Base-by-base conservation (phyloP, 257 asterid species). In the Rubia yunnanensis region DNA sequence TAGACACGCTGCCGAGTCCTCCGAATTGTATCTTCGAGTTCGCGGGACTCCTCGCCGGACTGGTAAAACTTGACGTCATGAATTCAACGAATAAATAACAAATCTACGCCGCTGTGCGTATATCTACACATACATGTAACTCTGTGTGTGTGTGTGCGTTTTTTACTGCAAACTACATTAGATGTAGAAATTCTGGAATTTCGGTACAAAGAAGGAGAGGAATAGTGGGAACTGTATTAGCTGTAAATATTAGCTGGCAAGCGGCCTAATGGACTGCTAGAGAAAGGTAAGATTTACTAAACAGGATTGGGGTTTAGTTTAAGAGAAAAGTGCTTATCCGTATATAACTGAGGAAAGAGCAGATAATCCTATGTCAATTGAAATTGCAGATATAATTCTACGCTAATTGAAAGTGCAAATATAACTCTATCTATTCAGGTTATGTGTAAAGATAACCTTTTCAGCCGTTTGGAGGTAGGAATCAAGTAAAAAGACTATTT, bases 1-100 rank as follows among this genome's bases (percentile, higher is more conserved):
- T 84, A 31, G 96, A 90, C 10, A 84, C 71, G 46, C 67, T 67
- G 52, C 81, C 70, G 69, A 78, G 63, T 69, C 77, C 87, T 59
- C 88, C 92, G 65, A 86, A 85, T 70, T 86, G 97, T 70, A 88
- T 73, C 88, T 96, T 76, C 34, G 87, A 79, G 83, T 84, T 83
- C 72, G 78, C 92, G 24, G 92, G 83, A 70, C 80, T 85, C 73
- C 99, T 82, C 32, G 96, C 76, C 18, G 95, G 90, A 81, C 92
- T 89, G 27, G 79, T 67, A 50, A 20, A 89, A 71, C 72, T 78
- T 73, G 82, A 59, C 73, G 95, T 70, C 96, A 86, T 84, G 79
- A 23, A 7, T 15, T 63, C 56, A 20, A 23, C 32, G 27, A 53
- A 24, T 17, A 65, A 15, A 31, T 75, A 10, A 22, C 59, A 30